phyloP scores from a whole-genome alignment of 2,329 filamentous ascomycete genomes.

The Alternaria metachromatica region DNA sequence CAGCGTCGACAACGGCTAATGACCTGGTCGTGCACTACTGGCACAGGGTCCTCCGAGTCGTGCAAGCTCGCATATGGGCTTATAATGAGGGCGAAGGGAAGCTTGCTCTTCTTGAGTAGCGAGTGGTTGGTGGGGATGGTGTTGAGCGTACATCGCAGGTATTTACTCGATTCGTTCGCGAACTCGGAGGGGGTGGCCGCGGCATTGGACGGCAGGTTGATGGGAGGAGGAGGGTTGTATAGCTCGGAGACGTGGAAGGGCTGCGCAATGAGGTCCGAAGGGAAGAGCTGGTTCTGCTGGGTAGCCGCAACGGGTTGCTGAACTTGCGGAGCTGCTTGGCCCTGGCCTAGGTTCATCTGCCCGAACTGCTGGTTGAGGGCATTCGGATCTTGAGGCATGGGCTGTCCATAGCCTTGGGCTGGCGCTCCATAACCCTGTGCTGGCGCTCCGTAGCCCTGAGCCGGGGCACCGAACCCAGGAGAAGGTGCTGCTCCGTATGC shows the following conservation, averaged over 20 bases:
- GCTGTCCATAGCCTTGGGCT: slow-evolving; percentile 48
- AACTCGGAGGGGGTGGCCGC: slow-evolving; percentile 89
- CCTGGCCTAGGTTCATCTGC: slow-evolving; percentile 70
- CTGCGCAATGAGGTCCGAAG: slow-evolving; percentile 88
- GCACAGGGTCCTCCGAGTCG: slow-evolving; percentile 88
- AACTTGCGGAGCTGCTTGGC: slow-evolving; percentile 38
- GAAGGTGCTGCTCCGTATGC: slow-evolving; percentile 41
- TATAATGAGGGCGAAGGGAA: slow-evolving; percentile 94
- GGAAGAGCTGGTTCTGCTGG: slow-evolving; percentile 79
- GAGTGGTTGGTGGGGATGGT: slow-evolving; percentile 91
- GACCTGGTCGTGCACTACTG: slow-evolving; percentile 93
- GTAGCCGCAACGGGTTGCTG: slow-evolving; percentile 41
- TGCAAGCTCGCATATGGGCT: slow-evolving; percentile 94
- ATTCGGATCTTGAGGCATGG: slow-evolving; percentile 63
- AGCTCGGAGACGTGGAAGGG: slow-evolving; percentile 94
- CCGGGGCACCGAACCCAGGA: slow-evolving; percentile 43
- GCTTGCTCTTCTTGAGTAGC: slow-evolving; percentile 89
- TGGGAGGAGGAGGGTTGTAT: slow-evolving; percentile 87
- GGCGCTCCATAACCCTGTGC: slow-evolving; percentile 44
- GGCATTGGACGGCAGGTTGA: slow-evolving; percentile 90
- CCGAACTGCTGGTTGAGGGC: slow-evolving; percentile 81
- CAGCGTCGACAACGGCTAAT: slow-evolving; percentile 96
- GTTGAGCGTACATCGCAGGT: slow-evolving; percentile 93
- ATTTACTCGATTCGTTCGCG: slow-evolving; percentile 92
- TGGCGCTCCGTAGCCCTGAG: slow-evolving; percentile 43